A percentile compares a stretch with the other conserved stretches of the same genome.
phyloP scores from a whole-genome alignment of 306 rosid genomes.

The Fagus crenata region DNA sequence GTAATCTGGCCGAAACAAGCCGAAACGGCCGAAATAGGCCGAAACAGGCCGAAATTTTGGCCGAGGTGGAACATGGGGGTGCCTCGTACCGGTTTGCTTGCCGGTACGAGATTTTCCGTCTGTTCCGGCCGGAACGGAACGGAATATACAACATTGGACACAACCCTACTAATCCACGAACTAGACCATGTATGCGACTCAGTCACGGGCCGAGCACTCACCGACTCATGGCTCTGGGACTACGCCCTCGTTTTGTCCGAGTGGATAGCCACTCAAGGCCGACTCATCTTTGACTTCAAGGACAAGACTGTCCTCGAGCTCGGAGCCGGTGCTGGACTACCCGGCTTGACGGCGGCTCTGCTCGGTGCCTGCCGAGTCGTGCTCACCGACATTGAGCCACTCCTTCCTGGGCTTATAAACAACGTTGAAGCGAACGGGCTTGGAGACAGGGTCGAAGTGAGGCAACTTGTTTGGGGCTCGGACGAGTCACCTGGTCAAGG shows the following conservation, averaged over 20 bases:
- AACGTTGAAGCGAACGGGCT: conserved; percentile 36
- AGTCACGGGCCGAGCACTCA: conserved; percentile 31
- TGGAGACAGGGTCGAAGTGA: conserved; percentile 36
- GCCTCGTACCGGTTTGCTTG: too few relatives aligned
- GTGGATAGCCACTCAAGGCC: conserved; percentile 29
- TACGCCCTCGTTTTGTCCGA: conserved; percentile 31
- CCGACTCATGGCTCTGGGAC: conserved; percentile 45
- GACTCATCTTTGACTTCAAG: conserved; percentile 10
- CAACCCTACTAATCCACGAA: conserved; percentile 29
- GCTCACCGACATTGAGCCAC: conserved; percentile 25
- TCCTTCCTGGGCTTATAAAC: conserved; percentile 28
- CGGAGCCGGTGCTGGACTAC: conserved; percentile 45
- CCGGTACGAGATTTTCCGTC: too few relatives aligned
- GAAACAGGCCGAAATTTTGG: too few relatives aligned
- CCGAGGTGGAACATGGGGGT: too few relatives aligned
- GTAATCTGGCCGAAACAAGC: too few relatives aligned
- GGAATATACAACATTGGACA: too few relatives aligned
- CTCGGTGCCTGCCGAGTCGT: conserved; percentile 42
- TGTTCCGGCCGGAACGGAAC: too few relatives aligned
- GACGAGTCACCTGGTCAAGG: conserved; percentile 7
- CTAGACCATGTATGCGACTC: conserved; percentile 36
- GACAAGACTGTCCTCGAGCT: conserved; percentile 36
- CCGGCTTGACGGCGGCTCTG: conserved; percentile 32
- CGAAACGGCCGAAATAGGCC: too few relatives aligned
- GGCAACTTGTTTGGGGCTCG: conserved; percentile 38